Conservation (phyloP, 768 basidiomycete species). For the Gautieria morchelliformis region DNA sequence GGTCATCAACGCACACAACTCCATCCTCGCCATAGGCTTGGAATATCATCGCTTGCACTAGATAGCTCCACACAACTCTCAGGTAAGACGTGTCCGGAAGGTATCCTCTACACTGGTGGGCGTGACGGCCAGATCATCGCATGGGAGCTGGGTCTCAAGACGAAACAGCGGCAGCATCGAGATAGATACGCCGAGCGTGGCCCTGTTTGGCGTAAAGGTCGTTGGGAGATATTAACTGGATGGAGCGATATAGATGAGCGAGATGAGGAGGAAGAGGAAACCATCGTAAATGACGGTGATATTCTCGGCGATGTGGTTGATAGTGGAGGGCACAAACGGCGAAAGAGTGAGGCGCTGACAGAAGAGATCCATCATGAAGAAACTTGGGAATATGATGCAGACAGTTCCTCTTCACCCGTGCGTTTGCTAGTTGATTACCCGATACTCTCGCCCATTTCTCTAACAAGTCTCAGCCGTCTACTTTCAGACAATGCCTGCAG, state of each 20-base stretch:
- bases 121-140: constrained; percentile 81
- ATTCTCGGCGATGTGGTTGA: constrained; percentile 62
- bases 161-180: constrained; percentile 35
- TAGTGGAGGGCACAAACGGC: constrained; percentile 24
- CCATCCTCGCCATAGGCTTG: constrained; percentile 79
- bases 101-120: constrained; percentile 85
- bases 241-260: constrained; percentile 72
- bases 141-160: constrained; percentile 73
- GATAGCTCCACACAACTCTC: constrained; percentile 72
- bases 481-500: constrained; percentile 82
- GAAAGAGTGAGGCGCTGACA: constrained; percentile 17
- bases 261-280: constrained; percentile 47
- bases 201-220: constrained; percentile 22
- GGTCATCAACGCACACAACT: constrained; percentile 11
- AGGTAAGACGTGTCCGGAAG: constrained; percentile 61
- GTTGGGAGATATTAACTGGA: constrained; percentile 80
- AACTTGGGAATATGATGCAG: constrained; percentile 70
- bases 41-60: constrained; percentile 78
- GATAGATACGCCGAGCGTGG: constrained; percentile 15
- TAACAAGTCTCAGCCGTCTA: constrained; percentile 27
- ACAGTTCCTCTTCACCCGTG: constrained; percentile 26
- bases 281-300: constrained; percentile 61
- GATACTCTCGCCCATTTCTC: not conserved
- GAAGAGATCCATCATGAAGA: constrained; percentile 51
- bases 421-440: not conserved